Base-by-base conservation (phyloP, 179 eudicot species). In the Spinacia oleracea region DNA sequence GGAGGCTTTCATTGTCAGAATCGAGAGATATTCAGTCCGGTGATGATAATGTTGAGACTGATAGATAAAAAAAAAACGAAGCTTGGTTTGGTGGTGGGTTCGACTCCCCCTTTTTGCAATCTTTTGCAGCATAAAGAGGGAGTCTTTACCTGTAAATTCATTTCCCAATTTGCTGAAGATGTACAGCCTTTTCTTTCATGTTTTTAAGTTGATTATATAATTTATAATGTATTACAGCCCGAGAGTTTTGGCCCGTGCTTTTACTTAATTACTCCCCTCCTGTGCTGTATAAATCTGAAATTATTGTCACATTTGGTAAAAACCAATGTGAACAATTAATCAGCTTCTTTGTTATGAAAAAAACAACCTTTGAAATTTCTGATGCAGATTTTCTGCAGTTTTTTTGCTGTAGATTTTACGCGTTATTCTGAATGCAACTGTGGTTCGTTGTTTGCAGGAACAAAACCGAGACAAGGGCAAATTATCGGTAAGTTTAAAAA, bases 131-230 rank as follows among this genome's bases (percentile, higher is more conserved):
- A 84, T 78, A 74, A 86, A 80, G 79, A 70, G 85, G 85, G 74
- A 72, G 83, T n/a, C n/a, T n/a, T 80, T 84, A 48, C 84, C 83
- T 92, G 93, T 94, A 94, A 89, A 92, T 94, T 89, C 81, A 89
- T 89, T 90, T 86, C 83, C 83, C 86, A 43, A 85, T 85, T 85
- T 84, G 87, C 81, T 89, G 92, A 89, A 89, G 87, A 86, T 92
- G 96, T 92, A 92, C 91, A 89, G 87, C 77, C 79, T 70, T 70
- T 65, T 46, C 51, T 31, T 74, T 74, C 78, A 72, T 80, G 83
- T 76, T 80, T 76, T 80, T 18, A 73, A 38, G 67, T 83, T 74
- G 82, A 77, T 80, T 78, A 71, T 51, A 72, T 32, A 72, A 31
- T 79, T 79, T 73, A 80, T 81, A 81, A 84, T 67, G 84, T 82